A percentile compares a stretch with the other conserved stretches of the same genome.
Conservation (phyloP, 495 filamentous ascomycete species). For the Bryoglossum gracile region DNA sequence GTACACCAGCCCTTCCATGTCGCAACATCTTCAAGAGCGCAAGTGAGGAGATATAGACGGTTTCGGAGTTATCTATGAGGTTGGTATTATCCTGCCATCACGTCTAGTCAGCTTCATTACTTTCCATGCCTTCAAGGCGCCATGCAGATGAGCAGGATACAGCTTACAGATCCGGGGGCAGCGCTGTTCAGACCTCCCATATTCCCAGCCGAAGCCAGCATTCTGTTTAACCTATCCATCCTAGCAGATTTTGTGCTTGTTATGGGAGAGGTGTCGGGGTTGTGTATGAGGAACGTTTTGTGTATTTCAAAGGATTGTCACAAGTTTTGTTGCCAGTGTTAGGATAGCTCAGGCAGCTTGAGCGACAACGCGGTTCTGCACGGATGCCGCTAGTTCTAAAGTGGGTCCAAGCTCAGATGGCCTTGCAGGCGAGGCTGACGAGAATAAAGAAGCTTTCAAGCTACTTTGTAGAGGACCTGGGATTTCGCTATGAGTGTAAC, state of each 20-base stretch:
- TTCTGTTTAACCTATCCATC: conserved; percentile 84
- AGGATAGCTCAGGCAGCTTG: too few relatives aligned
- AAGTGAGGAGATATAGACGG: conserved; percentile 96
- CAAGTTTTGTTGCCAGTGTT: too few relatives aligned
- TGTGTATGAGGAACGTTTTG: too few relatives aligned
- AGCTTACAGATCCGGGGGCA: conserved; percentile 68
- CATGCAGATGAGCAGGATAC: conserved; percentile 4
- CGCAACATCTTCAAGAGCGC: conserved; percentile 97
- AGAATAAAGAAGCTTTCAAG: too few relatives aligned
- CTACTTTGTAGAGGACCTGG: too few relatives aligned
- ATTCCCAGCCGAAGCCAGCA: conserved; percentile 71
- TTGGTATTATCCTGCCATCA: conserved; percentile 65
- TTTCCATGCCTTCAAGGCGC: conserved; percentile 15
- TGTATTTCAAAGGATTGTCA: too few relatives aligned
- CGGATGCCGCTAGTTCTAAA: too few relatives aligned
- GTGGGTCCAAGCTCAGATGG: too few relatives aligned
- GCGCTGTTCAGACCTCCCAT: conserved; percentile 64
- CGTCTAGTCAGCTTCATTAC: background rate
- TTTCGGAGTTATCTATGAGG: conserved; percentile 97
- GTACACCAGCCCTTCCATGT: conserved; percentile 93
- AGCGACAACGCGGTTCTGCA: too few relatives aligned
- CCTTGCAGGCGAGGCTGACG: too few relatives aligned
- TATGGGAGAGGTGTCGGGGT: too few relatives aligned
- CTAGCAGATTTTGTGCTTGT: conserved; percentile 7
- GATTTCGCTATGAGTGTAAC: too few relatives aligned